A percentile compares a stretch with the other conserved stretches of the same genome.
phyloP scores from a whole-genome alignment of 176 grass and related monocot species.

The Juncus effusus region DNA sequence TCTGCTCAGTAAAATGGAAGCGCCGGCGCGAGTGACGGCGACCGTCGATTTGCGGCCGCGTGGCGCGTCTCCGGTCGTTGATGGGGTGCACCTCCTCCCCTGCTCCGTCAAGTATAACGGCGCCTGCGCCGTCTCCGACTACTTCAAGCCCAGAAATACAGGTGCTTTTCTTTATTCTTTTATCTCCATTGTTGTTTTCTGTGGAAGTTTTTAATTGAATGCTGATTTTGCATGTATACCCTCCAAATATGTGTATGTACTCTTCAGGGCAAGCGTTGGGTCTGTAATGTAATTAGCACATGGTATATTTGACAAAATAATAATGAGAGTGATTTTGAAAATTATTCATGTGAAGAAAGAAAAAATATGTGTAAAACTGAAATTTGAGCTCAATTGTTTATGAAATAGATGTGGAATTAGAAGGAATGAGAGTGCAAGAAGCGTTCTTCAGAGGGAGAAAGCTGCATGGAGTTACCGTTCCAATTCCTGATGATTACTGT shows the following conservation, averaged over 20 bases:
- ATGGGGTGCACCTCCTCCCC: slow-evolving; percentile 68
- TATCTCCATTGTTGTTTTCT: not conserved
- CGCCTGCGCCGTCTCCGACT: slow-evolving; percentile 54
- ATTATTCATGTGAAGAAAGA: no score
- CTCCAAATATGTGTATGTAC: not conserved
- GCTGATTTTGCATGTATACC: not conserved
- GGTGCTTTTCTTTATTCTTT: slow-evolving; percentile 36
- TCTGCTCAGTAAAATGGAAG: no score
- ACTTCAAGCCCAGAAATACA: slow-evolving; percentile 82
- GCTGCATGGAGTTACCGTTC: slow-evolving; percentile 59
- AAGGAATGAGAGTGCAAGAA: slow-evolving; percentile 75
- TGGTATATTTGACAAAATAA: no score
- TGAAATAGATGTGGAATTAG: slow-evolving; percentile 53
- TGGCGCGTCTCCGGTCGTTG: not conserved
- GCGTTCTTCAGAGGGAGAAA: slow-evolving; percentile 91
- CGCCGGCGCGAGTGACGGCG: slow-evolving; percentile 32
- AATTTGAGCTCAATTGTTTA: not conserved
- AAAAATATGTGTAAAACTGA: not conserved
- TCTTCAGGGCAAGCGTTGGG: no score
- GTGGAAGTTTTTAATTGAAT: slow-evolving; percentile 1
- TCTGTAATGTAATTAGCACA: no score
- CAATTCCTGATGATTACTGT: slow-evolving; percentile 65
- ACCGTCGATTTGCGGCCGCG: slow-evolving; percentile 40
- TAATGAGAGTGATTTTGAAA: no score
- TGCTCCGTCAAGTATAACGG: slow-evolving; percentile 71